Base-by-base conservation (phyloP, 495 filamentous ascomycete species). In the Cryomyces minteri region DNA sequence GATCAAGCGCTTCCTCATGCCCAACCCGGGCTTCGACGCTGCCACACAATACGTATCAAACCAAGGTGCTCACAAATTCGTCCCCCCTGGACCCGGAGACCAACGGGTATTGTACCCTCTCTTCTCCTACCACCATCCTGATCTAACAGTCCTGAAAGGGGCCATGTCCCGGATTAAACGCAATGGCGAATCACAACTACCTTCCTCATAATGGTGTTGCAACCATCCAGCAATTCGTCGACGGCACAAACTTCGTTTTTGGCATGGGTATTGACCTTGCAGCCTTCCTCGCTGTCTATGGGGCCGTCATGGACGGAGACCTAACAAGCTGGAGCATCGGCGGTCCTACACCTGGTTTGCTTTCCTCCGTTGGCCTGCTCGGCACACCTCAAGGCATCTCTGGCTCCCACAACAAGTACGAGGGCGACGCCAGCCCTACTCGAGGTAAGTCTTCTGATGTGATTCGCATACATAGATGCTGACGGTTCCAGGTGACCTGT, bases 371-470 rank as follows among this genome's bases (percentile, higher is more conserved):
- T 14, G 54, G 50, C n/a, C 49, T 61, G 4, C 49, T 56, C 14
- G 57, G 53, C 39, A 43, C 32, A 46, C 67, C 68, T 10, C 54
- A 58, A 39, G 70, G 72, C 18, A 56, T 78, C 5, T 62, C 60
- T 39, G 68, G 68, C 41, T 71, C 65, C 4, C 74, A 77, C 51
- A 73, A 70, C 53, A 69, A 71, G 32, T 69, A 70, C 51, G 74
- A 78, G 55, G 51, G 61, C 5, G 73, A 80, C 53, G 66, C 60
- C 9, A 77, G 72, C 33, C 64, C 73, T 6, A 71, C 69, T 0
- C 65, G 68, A 9, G 64, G 65, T 10, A 72, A 77, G 43, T 61
- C 69, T 11, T 74, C 18, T 25, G 18, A 25, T 2, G 18, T 2
- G 18, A 25, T 25, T 25, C 18, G 18, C 1, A 1, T 25, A 25